Percentiles rank a stretch among this genome's conserved stretches.
Evolutionary conservation across 179 eudicot genomes (phyloP).

Genomic region (Vitellaria paradoxa): DNA sequence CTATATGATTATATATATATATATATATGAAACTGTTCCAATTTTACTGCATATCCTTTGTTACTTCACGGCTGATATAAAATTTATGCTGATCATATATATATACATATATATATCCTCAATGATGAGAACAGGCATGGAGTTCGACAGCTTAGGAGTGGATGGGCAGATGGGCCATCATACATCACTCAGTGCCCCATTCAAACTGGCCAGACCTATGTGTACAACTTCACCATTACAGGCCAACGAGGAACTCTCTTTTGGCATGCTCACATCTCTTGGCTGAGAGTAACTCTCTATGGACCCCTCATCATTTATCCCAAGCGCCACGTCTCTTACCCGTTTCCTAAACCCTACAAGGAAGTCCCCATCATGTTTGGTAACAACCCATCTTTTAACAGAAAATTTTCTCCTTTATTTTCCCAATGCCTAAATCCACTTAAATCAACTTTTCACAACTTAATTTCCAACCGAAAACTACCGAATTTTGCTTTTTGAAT

Average conservation of each 20-base stretch:
- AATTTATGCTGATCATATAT: background rate
- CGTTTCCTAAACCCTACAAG: slow-evolving; percentile 63
- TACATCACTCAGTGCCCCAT: slow-evolving; percentile 73
- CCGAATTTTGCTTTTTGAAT: too few relatives aligned
- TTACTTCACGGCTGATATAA: too few relatives aligned
- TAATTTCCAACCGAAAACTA: too few relatives aligned
- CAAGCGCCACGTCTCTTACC: slow-evolving; percentile 40
- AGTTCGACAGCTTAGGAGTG: slow-evolving; percentile 44
- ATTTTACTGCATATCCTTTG: too few relatives aligned
- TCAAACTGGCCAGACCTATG: slow-evolving; percentile 41
- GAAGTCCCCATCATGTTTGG: slow-evolving; percentile 58
- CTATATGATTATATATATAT: too few relatives aligned
- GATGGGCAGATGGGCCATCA: slow-evolving; percentile 76
- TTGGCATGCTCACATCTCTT: slow-evolving; percentile 66
- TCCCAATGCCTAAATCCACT: background rate
- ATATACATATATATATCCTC: background rate
- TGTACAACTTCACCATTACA: slow-evolving; percentile 55
- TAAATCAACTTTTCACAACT: too few relatives aligned
- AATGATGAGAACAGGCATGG: slow-evolving; percentile 50
- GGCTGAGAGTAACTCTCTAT: slow-evolving; percentile 53
- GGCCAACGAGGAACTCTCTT: slow-evolving; percentile 68
- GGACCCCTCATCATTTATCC: slow-evolving; percentile 61
- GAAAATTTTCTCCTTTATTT: too few relatives aligned
- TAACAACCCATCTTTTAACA: slow-evolving; percentile 5
- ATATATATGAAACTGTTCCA: background rate